These are phyloP conservation scores for Trichoderma aggressivum DNA, from an alignment of 2,329 filamentous ascomycete species.

Conservation along the genomic window DNA sequence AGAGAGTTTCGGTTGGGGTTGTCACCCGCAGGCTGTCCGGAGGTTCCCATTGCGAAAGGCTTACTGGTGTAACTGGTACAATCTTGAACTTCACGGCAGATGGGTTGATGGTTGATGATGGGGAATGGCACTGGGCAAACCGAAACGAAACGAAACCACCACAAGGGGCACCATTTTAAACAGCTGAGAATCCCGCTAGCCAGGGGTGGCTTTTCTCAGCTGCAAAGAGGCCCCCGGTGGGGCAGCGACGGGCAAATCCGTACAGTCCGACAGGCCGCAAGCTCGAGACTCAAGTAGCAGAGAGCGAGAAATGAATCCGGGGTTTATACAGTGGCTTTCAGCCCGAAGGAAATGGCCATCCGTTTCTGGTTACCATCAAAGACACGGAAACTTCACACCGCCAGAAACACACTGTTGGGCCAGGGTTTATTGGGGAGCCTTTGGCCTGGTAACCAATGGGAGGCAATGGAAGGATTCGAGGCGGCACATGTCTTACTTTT, in stretches of 20 bases:
- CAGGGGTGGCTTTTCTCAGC: neutral
- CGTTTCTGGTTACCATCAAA: neutral
- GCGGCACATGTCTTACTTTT: neutral
- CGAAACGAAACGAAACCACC: neutral
- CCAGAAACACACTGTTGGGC: neutral
- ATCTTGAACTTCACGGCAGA: neutral
- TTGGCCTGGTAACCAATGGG: constrained; percentile 9
- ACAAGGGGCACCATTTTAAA: constrained; percentile 4
- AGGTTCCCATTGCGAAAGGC: neutral
- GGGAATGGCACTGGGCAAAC: neutral
- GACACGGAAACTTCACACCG: neutral
- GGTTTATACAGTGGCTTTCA: neutral
- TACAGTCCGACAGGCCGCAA: neutral
- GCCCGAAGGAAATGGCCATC: neutral
- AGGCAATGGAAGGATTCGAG: neutral
- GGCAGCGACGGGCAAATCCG: neutral
- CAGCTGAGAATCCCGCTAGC: neutral
- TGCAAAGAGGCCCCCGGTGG: neutral
- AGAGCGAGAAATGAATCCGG: neutral
- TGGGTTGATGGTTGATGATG: neutral
- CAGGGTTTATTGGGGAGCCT: neutral
- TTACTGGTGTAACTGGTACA: too few relatives aligned
- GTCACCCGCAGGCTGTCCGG: neutral
- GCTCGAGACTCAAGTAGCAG: neutral
- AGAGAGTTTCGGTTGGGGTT: neutral